A percentile compares a stretch with the other conserved stretches of the same genome.
Evolutionary conservation across 2,329 filamentous ascomycete genomes (phyloP).

Genomic region (Incumbomyces lentus): DNA sequence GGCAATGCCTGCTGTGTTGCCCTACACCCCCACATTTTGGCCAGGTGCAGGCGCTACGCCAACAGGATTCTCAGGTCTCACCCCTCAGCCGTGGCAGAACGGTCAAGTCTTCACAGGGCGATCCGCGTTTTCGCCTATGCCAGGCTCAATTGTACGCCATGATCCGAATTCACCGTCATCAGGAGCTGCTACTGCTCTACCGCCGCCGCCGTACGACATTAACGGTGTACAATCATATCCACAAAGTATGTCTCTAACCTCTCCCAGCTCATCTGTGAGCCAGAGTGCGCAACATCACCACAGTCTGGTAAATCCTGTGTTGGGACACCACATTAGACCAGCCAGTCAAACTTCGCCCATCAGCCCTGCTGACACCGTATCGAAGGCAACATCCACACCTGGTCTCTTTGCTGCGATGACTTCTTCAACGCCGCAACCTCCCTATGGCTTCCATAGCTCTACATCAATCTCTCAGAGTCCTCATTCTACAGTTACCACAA

Average conservation of each 20-base stretch:
- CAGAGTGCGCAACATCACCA: conserved; percentile 17
- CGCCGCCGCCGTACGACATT: conserved; percentile 57
- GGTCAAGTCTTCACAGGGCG: conserved; percentile 33
- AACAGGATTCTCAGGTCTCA: conserved; percentile 41
- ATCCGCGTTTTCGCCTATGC: conserved; percentile 48
- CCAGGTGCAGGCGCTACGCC: conserved; percentile 46
- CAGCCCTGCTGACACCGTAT: conserved; percentile 11
- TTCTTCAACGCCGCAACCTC: conserved; percentile 39
- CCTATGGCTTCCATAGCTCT: conserved; percentile 36
- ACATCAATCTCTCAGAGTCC: conserved; percentile 41
- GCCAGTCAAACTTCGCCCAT: conserved; percentile 18
- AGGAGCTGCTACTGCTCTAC: conserved; percentile 45
- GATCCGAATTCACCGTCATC: conserved; percentile 49
- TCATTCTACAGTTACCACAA: conserved; percentile 32
- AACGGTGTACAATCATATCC: conserved; percentile 30
- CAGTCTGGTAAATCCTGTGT: not conserved
- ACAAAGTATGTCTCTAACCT: conserved; percentile 10
- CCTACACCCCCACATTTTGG: conserved; percentile 53
- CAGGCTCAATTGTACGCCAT: conserved; percentile 44
- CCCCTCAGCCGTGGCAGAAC: conserved; percentile 37
- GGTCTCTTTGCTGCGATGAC: conserved; percentile 39
- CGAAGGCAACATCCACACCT: conserved; percentile 47
- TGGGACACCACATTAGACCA: conserved; percentile 9
- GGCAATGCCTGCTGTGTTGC: conserved; percentile 41
- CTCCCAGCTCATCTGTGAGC: conserved; percentile 24